Evolutionary conservation across 2,329 filamentous ascomycete genomes (phyloP).

Genomic region (Diaporthe sp.): DNA sequence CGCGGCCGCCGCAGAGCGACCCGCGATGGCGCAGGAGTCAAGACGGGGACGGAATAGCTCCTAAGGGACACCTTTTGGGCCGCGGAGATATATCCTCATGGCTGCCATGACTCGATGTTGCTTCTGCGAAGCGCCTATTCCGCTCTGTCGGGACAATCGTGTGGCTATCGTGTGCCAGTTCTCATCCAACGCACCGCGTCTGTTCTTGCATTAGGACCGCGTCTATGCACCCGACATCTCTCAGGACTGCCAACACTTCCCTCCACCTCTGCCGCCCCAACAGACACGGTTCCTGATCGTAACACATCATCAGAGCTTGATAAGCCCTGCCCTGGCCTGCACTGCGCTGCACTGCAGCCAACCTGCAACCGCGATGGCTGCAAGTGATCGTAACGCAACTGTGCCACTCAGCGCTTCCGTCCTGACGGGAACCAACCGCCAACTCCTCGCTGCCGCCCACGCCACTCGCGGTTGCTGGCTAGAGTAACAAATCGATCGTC

Average conservation of each 20-base stretch:
- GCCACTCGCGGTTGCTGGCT: not conserved
- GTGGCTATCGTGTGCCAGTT: conserved; percentile 5
- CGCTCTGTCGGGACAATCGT: conserved; percentile 27
- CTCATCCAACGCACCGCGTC: conserved; percentile 1
- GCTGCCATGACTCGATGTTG: conserved; percentile 1
- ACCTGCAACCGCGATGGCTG: conserved; percentile 22
- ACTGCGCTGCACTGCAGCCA: conserved; percentile 9
- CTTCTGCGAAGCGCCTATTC: conserved; percentile 34
- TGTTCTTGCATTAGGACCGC: conserved; percentile 22
- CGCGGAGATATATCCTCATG: conserved; percentile 5
- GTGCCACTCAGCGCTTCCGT: conserved; percentile 36
- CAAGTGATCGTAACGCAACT: conserved; percentile 12
- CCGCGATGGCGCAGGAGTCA: conserved; percentile 25
- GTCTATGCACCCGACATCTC: conserved; percentile 12
- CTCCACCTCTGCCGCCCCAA: conserved; percentile 4
- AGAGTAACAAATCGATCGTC: conserved; percentile 1
- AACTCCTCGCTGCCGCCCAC: conserved; percentile 21
- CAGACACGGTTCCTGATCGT: not conserved
- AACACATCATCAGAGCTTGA: not conserved
- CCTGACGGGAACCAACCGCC: conserved; percentile 34
- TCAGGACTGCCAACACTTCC: not conserved
- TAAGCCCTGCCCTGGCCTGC: conserved; percentile 1
- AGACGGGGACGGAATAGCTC: not conserved
- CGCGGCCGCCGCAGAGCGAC: conserved; percentile 4
- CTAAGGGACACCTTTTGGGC: conserved; percentile 1